Evolutionary conservation across 2,329 filamentous ascomycete species (phyloP), one percentile per base, ranked within the genome.

Genomic region (Curvularia eragrostidis): DNA sequence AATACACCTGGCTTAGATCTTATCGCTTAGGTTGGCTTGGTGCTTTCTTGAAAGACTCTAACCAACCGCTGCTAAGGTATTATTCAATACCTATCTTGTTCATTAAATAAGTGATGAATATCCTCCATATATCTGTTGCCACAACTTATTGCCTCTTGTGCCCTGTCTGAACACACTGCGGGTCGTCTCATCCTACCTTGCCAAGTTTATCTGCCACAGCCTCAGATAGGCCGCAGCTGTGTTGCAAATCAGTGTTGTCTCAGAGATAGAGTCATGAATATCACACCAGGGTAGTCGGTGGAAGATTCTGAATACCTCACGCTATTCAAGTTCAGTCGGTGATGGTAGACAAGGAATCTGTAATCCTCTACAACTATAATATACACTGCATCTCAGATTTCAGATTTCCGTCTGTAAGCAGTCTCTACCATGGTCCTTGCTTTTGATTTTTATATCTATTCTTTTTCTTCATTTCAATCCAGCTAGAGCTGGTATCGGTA

Each of bases 401-500:
- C 34, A 36, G 15, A 36, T n/a, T n/a, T 15, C 34, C 34, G 18
- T n/a, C 13, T 8, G 24, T 13, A 26, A 6, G 19, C 23, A 43
- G 15, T 24, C 21, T 15, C 30, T 34, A 32, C 12, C 10, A 10
- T 8, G 3, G n/a, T 8, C 6, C 28, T 15, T 21, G 32, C 18
- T 48, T 36, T 36, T 13, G 24, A 15, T 36, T 18, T 36, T 1
- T 15, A 8, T 18, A 13, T 23, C 10, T 38, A 18, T 9, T 15
- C 5, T n/a, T 24, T 15, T 15, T 9, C 12, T 48, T 38, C 34
- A 7, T 8, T 6, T 19, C 19, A 4, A n/a, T 7, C 34, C 18
- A 2, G 28, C 62, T 79, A 88, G 61, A 87, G 65, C 56, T 85
- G 67, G 72, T 88, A 88, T 61, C 86, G 78, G 70, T 88, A 88